A percentile compares a stretch with the other conserved stretches of the same genome.
Evolutionary conservation across 73 alveolate genomes (phyloP).

Genomic region (Stentor coeruleus): DNA sequence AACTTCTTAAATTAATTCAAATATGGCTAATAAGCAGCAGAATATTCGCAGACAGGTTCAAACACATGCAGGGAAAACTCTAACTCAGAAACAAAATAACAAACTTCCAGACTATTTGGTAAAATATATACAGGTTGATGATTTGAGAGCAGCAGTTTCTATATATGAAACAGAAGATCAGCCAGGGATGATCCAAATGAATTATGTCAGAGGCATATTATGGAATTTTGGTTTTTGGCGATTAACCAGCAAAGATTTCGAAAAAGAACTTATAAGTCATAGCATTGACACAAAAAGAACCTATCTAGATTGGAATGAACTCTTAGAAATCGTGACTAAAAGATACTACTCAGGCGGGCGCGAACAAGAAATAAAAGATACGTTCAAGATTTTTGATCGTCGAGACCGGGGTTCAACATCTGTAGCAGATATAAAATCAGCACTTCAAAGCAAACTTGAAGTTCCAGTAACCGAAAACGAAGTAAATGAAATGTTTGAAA

Average conservation of each 20-base stretch:
- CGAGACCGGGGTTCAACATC: background rate
- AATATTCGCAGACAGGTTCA: background rate
- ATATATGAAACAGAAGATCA: too few species aligned
- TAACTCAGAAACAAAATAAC: background rate
- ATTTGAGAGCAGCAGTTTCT: too few species aligned
- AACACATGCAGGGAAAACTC: background rate
- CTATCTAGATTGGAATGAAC: too few species aligned
- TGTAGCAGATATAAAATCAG: background rate
- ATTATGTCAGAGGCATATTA: too few species aligned
- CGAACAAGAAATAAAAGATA: background rate
- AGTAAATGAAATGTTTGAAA: background rate
- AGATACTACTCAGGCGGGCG: background rate
- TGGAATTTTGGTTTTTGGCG: too few species aligned
- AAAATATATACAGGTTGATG: too few species aligned
- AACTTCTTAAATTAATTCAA: background rate
- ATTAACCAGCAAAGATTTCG: too few species aligned
- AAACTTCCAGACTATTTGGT: slow-evolving; percentile 3
- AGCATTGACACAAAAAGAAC: too few species aligned
- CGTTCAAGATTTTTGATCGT: background rate
- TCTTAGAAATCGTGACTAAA: background rate
- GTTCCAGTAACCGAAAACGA: slow-evolving; percentile 1
- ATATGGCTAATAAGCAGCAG: background rate
- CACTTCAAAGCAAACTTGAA: background rate
- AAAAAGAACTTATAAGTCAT: too few species aligned
- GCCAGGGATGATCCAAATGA: too few species aligned